Evolutionary conservation across 345 rosid species (phyloP), one percentile per base, ranked within the genome.

Genomic region (Eucalyptus fibrosa): DNA sequence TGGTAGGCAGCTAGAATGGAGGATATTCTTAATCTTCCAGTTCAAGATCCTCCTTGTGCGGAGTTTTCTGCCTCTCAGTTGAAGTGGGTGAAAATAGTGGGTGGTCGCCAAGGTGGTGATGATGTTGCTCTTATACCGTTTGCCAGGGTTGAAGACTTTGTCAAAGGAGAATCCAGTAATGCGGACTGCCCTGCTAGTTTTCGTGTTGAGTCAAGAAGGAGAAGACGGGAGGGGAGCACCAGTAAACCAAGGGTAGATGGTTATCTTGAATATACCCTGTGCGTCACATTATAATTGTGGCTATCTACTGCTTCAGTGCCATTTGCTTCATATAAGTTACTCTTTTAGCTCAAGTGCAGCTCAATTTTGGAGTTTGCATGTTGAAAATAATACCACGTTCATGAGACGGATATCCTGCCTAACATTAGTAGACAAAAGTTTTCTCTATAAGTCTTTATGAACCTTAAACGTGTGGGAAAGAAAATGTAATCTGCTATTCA

Each of bases 161-260:
- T 94, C 56, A 94, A 91, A 91, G 96, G 96, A 85, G 95, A 94
- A 91, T 92, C 94, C 51, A 90, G 93, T 37, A 93, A 94, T 88
- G 92, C 89, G 6, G 95, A 94, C 90, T 94, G 94, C 90, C 96
- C 96, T 32, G 95, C 95, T 80, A 92, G 92, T 88, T 93, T 94
- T 90, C 94, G 94, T 50, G 82, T 94, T 80, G 96, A 94, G 90
- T 93, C 96, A 6, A 94, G 96, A 89, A 93, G 95, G 92, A 94
- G 93, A 91, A 93, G 95, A 90, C 90, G 92, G 60, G 93, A 93
- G 89, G 95, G 95, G 69, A 93, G 94, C 90, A 92, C 93, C 86
- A 92, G 92, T 91, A 94, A 93, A 91, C 95, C 94, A 72, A 94
- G 94, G 93, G 95, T 94, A 49, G 95, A 94, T 90, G 93, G 96